phyloP scores from a whole-genome alignment of 371 early-diverging fungal species.

The Rhizopus stolonifer region DNA sequence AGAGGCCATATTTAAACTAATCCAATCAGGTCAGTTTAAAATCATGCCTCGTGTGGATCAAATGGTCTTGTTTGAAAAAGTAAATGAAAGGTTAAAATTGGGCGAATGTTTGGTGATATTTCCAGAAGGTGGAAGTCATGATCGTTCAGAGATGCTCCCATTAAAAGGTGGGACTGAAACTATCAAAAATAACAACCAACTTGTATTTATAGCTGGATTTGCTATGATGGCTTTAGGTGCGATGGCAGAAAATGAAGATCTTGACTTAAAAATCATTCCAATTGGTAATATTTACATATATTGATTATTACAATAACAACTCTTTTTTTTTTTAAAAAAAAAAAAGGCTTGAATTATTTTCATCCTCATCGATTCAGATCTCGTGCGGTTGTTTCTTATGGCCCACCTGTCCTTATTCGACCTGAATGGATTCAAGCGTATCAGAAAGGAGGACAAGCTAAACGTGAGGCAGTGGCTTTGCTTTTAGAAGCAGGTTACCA shows the following conservation, averaged over 20 bases:
- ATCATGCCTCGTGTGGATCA: conserved; percentile 80
- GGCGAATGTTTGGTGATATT: conserved; percentile 82
- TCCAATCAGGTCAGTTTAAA: conserved; percentile 47
- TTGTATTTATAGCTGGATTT: conserved; percentile 51
- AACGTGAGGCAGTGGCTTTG: conserved; percentile 66
- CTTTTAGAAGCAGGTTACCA: conserved; percentile 65
- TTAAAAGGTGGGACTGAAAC: conserved; percentile 61
- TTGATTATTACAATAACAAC: no score
- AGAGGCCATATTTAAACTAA: conserved; percentile 37
- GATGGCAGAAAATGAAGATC: conserved; percentile 68
- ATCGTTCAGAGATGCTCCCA: conserved; percentile 84
- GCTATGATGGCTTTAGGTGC: conserved; percentile 84
- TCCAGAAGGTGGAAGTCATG: conserved; percentile 92
- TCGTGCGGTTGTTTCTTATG: conserved; percentile 86
- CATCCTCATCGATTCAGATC: conserved; percentile 89
- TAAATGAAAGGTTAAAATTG: conserved; percentile 62
- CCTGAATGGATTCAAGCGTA: conserved; percentile 66
- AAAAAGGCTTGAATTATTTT: conserved; percentile 79
- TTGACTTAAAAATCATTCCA: conserved; percentile 87
- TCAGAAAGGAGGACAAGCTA: conserved; percentile 67
- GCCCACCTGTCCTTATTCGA: conserved; percentile 71
- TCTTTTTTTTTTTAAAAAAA: not conserved
- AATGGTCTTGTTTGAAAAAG: conserved; percentile 66
- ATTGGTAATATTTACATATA: no score
- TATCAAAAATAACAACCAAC: not conserved